phyloP scores from a whole-genome alignment of 1,284 basidiomycete species.

The Ustilago curta region DNA sequence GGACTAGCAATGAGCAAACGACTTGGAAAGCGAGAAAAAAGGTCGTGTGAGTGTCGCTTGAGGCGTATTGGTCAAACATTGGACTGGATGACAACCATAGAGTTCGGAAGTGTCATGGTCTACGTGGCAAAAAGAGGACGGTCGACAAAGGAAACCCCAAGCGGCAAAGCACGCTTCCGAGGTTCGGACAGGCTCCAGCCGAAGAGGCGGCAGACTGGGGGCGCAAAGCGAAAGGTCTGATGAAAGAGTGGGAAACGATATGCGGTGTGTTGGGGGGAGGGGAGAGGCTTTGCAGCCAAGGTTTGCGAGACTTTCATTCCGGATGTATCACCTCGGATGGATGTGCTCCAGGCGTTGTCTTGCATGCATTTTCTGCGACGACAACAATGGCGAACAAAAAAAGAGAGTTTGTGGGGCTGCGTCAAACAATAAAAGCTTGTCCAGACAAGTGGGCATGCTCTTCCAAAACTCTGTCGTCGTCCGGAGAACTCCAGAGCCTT shows the following conservation, averaged over 20 bases:
- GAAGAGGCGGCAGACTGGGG: too few relatives aligned
- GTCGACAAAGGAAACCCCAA: neutral
- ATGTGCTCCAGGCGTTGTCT: constrained; percentile 10
- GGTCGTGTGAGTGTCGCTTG: neutral
- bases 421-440: constrained; percentile 15
- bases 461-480: constrained; percentile 8
- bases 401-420: constrained; percentile 10
- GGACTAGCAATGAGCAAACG: constrained; percentile 12
- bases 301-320: constrained; percentile 19
- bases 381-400: neutral
- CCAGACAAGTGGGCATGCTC: constrained; percentile 9
- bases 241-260: too few relatives aligned
- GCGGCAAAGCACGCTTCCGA: constrained; percentile 17
- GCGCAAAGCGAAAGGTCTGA: too few relatives aligned
- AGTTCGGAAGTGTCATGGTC: constrained; percentile 9
- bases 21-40: neutral
- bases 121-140: neutral
- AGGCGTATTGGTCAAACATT: neutral
- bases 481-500: neutral
- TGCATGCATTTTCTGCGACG: constrained; percentile 2
- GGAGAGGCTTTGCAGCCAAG: neutral
- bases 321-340: constrained; percentile 26
- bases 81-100: neutral
- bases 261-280: neutral
- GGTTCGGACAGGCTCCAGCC: constrained; percentile 18